These are phyloP conservation scores for Rhizopogon vulgaris DNA, from an alignment of 768 basidiomycete species.

Conservation along the genomic window DNA sequence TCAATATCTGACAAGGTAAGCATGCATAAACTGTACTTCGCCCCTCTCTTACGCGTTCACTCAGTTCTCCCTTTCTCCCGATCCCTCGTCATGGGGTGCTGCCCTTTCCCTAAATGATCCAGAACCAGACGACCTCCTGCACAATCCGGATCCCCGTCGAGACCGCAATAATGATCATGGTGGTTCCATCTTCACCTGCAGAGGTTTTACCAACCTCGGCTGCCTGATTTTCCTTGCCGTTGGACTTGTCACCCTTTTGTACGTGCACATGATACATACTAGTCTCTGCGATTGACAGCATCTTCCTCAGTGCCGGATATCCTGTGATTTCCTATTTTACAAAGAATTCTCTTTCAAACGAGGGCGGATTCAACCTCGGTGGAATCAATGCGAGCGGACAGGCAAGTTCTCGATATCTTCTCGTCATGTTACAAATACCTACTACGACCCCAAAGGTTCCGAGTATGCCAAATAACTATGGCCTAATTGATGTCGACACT, in stretches of 20 bases:
- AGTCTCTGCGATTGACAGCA: slow-evolving; percentile 1
- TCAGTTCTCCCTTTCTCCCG: slow-evolving; percentile 69
- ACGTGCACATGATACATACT: slow-evolving; percentile 15
- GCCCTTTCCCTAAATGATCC: slow-evolving; percentile 49
- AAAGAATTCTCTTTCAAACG: slow-evolving; percentile 33
- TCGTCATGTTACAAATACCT: neutral
- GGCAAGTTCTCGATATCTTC: slow-evolving; percentile 25
- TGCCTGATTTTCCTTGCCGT: slow-evolving; percentile 53
- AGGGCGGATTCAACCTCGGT: slow-evolving; percentile 67
- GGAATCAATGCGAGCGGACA: slow-evolving; percentile 76
- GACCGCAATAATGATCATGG: slow-evolving; percentile 49
- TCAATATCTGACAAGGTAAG: slow-evolving; percentile 59
- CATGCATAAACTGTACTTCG: neutral
- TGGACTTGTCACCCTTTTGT: slow-evolving; percentile 59
- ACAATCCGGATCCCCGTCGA: slow-evolving; percentile 64
- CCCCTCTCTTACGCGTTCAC: neutral
- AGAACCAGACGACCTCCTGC: slow-evolving; percentile 67
- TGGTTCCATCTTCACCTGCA: slow-evolving; percentile 56
- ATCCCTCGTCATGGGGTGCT: slow-evolving; percentile 68
- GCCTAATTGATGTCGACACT: slow-evolving; percentile 73
- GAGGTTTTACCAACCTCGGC: slow-evolving; percentile 69
- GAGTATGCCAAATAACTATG: slow-evolving; percentile 53
- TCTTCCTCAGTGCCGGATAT: slow-evolving; percentile 48
- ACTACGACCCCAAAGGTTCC: slow-evolving; percentile 38
- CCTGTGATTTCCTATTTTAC: slow-evolving; percentile 57